Evolutionary conservation across 257 asterid genomes (phyloP).

Genomic region (Cinchona pubescens): DNA sequence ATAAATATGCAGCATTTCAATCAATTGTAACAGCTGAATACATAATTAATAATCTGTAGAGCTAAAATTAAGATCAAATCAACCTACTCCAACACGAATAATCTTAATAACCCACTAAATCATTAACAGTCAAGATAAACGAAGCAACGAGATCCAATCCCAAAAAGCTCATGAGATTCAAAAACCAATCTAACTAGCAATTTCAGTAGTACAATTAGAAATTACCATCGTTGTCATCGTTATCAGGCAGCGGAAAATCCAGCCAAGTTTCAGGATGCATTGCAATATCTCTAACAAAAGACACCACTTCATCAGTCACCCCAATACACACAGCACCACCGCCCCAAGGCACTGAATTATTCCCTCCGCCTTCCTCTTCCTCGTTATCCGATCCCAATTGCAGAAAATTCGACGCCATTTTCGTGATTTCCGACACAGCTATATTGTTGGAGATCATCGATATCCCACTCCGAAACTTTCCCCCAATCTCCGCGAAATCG

Average conservation of each 20-base stretch:
- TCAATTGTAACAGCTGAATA: background rate
- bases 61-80: background rate
- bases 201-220: background rate
- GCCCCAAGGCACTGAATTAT: conserved; percentile 15
- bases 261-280: conserved; percentile 96
- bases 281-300: conserved; percentile 70
- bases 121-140: background rate
- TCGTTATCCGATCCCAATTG: conserved; percentile 80
- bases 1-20: background rate
- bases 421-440: conserved; percentile 79
- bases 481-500: conserved; percentile 94
- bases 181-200: background rate
- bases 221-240: conserved; percentile 48
- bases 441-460: conserved; percentile 72
- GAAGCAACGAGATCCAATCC: background rate
- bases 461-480: conserved; percentile 81
- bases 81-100: background rate
- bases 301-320: conserved; percentile 77
- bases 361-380: conserved; percentile 30
- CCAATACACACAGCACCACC: conserved; percentile 72
- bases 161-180: background rate
- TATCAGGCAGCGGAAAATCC: conserved; percentile 71
- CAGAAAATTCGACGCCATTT: conserved; percentile 78
- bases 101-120: background rate
- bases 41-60: background rate